Conservation (phyloP, 2,329 filamentous ascomycete genomes). For the Colletotrichum lini region DNA sequence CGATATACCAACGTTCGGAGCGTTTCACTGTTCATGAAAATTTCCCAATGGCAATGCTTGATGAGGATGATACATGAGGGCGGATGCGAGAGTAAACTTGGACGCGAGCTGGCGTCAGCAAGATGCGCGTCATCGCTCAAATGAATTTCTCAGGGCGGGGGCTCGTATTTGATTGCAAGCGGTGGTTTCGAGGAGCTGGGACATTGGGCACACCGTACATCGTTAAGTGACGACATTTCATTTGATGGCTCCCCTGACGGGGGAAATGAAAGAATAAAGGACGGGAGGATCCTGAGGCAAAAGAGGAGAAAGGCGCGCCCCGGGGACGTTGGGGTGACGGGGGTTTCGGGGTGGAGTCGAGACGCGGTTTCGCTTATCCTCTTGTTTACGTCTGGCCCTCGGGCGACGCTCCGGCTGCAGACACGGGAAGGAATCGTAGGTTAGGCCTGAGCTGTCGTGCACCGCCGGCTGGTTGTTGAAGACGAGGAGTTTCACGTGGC, state of each 20-base stretch:
- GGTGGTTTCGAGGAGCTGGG: not conserved
- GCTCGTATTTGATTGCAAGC: not conserved
- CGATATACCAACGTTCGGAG: conserved; percentile 39
- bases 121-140: no score
- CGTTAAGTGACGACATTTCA: not conserved
- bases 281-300: not conserved
- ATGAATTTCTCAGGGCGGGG: not conserved
- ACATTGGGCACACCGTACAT: not conserved
- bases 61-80: no score
- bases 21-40: conserved; percentile 33
- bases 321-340: not conserved
- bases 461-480: not conserved
- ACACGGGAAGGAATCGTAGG: not conserved
- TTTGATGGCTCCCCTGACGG: conserved; percentile 12
- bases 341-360: conserved; percentile 13
- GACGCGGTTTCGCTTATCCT: conserved; percentile 11
- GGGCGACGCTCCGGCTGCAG: not conserved
- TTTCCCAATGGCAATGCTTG: not conserved
- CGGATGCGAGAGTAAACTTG: no score
- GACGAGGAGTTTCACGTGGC: not conserved
- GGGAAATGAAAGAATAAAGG: not conserved
- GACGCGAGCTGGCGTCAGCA: no score
- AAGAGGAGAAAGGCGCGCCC: not conserved
- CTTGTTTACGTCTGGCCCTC: not conserved
- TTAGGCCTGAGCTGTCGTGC: not conserved